These are phyloP conservation scores for Tylopilus rubrobrunneus DNA, from an alignment of 768 basidiomycete genomes.

Conservation along the genomic window DNA sequence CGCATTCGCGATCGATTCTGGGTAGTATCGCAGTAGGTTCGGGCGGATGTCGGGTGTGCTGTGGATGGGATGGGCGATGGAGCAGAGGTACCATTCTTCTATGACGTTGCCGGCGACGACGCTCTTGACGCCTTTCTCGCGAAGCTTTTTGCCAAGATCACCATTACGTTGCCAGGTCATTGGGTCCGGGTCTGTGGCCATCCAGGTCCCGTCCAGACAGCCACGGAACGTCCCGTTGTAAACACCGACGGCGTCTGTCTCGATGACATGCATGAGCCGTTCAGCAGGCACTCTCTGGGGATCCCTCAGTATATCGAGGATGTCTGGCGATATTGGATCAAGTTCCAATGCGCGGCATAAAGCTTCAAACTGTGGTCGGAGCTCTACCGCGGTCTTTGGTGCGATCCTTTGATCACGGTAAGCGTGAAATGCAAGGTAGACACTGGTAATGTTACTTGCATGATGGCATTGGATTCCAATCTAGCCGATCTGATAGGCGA, in stretches of 20 bases:
- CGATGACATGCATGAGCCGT: conserved; percentile 54
- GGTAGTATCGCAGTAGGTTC: conserved; percentile 62
- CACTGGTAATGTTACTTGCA: conserved; percentile 37
- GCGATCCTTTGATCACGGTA: conserved; percentile 33
- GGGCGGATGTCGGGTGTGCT: conserved; percentile 46
- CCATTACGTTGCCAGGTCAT: conserved; percentile 72
- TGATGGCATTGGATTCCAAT: conserved; percentile 71
- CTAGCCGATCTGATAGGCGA: conserved; percentile 67
- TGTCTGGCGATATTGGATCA: conserved; percentile 47
- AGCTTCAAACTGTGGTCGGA: conserved; percentile 59
- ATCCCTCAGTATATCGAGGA: conserved; percentile 49
- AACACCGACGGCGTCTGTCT: conserved; percentile 49
- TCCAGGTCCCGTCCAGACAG: conserved; percentile 56
- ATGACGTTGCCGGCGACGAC: conserved; percentile 60
- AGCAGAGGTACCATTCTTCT: conserved; percentile 77
- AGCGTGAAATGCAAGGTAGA: background rate
- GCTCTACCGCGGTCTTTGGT: conserved; percentile 57
- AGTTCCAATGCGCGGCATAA: conserved; percentile 53
- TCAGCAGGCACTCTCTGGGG: conserved; percentile 42
- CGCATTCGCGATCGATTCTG: conserved; percentile 41
- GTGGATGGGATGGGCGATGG: conserved; percentile 59
- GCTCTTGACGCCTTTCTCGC: conserved; percentile 55
- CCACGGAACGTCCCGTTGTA: conserved; percentile 65
- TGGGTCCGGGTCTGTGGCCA: conserved; percentile 46
- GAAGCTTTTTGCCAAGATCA: conserved; percentile 49